phyloP scores from a whole-genome alignment of 2,329 filamentous ascomycete species.

The Pseudogymnoascus sp. region DNA sequence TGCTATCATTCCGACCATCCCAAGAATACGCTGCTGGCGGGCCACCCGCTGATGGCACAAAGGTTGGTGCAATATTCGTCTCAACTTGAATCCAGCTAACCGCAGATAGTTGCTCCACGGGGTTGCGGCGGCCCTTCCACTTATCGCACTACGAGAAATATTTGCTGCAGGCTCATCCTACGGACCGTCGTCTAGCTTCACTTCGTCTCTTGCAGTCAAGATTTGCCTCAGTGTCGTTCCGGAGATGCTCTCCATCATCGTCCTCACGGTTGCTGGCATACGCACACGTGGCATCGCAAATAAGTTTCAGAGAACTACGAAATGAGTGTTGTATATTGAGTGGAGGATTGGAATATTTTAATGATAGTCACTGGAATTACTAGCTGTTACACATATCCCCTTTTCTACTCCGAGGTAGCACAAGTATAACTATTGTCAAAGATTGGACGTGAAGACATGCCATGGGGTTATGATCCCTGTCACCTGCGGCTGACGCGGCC shows the following conservation, averaged over 20 bases:
- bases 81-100: neutral
- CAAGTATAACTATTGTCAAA: neutral
- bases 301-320: neutral
- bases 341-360: neutral
- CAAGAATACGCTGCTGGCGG: neutral
- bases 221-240: neutral
- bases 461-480: neutral
- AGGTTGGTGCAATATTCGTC: neutral
- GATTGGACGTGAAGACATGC: neutral
- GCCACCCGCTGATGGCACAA: neutral
- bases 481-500: neutral
- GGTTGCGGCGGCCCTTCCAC: neutral
- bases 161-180: neutral
- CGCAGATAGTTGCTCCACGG: neutral
- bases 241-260: neutral
- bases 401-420: neutral
- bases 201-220: slow-evolving; percentile 1
- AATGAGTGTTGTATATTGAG: neutral
- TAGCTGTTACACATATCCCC: neutral
- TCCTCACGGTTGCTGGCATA: neutral
- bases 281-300: neutral
- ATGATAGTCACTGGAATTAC: neutral
- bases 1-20: neutral
- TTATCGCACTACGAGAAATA: slow-evolving; percentile 5
- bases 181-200: neutral